Base-by-base conservation (phyloP, 2,329 filamentous ascomycete genomes). In the Aspergillus puulaauensis region DNA sequence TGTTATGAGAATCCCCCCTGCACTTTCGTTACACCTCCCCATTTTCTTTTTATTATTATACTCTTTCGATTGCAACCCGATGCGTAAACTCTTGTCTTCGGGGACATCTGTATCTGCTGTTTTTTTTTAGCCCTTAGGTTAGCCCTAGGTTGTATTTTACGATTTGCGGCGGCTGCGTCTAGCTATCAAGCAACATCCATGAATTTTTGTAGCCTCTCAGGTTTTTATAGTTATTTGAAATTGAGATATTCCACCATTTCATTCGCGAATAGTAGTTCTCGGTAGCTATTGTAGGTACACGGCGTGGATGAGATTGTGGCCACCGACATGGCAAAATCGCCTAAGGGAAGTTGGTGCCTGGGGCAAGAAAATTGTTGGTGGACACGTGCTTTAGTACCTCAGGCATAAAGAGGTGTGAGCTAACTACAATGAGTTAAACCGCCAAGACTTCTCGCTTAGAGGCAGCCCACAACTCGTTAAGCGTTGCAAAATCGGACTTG, bases 401-500 rank as follows among this genome's bases (percentile, higher is more conserved):
- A 66, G 64, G 64, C 58, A 3, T 0, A 6, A 11, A 40, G 17
- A 17, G 23, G 9, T 14, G 17, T 41, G 54, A 37, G 37, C 51
- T 58, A 59, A 39, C 59, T 54, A 12, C 15, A 59, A 54, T 2
- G 7, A 56, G 61, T 7, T 49, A 57, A 46, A 27, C 17, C 31
- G 61, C 61, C 61, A 62, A 62, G 61, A 56, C 51, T 41, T 61
- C 58, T 75, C 72, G 73, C 73, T 75, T 75, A 76, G 72, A 68
- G 72, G 31, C 70, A 75, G 73, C 74, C 73, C 74, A 76, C 74
- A 54, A 75, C 63, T 75, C 69, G 70, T 68, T 69, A 71, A 73
- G 67, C 69, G 66, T 68, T 63, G 73, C 70, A 73, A 75, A 75
- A 75, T 72, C 68, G 65, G 64, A 67, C 63, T 64, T 64, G 61